These are phyloP conservation scores for Smittium culicis DNA, from an alignment of 371 early-diverging fungal species.

Conservation along the genomic window DNA sequence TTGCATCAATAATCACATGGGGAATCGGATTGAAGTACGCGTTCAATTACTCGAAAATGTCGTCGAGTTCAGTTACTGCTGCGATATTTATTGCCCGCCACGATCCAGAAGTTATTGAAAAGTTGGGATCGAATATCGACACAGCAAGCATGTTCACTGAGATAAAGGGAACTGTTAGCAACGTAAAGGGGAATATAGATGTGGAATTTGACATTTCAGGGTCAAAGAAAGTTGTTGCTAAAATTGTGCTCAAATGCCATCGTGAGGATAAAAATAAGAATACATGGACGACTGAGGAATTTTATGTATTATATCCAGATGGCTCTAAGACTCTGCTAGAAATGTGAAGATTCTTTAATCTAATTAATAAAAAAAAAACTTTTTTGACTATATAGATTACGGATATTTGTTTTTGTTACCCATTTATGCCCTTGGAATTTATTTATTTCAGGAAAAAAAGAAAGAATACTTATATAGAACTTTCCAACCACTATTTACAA, in stretches of 20 bases:
- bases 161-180: slow-evolving; percentile 32
- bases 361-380: too few relatives aligned
- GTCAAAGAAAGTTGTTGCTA: slow-evolving; percentile 22
- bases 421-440: too few relatives aligned
- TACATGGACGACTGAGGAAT: slow-evolving; percentile 28
- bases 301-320: slow-evolving; percentile 23
- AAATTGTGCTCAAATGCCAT: slow-evolving; percentile 25
- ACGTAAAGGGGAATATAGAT: slow-evolving; percentile 30
- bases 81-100: slow-evolving; percentile 30
- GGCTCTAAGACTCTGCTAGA: slow-evolving; percentile 16
- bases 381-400: too few relatives aligned
- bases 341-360: too few relatives aligned
- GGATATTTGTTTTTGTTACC: too few relatives aligned
- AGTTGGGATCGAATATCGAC: slow-evolving; percentile 24
- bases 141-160: slow-evolving; percentile 27
- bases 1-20: slow-evolving; percentile 25
- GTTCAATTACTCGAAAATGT: slow-evolving; percentile 33
- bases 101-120: slow-evolving; percentile 19
- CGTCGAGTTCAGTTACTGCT: slow-evolving; percentile 31
- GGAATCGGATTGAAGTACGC: slow-evolving; percentile 25
- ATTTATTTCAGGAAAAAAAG: too few relatives aligned
- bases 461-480: too few relatives aligned
- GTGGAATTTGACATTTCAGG: slow-evolving; percentile 28
- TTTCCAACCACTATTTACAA: too few relatives aligned
- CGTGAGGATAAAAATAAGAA: slow-evolving; percentile 23